Conservation (phyloP, 1,139 yeast species). For the Pneumocystis wakefieldiae region DNA sequence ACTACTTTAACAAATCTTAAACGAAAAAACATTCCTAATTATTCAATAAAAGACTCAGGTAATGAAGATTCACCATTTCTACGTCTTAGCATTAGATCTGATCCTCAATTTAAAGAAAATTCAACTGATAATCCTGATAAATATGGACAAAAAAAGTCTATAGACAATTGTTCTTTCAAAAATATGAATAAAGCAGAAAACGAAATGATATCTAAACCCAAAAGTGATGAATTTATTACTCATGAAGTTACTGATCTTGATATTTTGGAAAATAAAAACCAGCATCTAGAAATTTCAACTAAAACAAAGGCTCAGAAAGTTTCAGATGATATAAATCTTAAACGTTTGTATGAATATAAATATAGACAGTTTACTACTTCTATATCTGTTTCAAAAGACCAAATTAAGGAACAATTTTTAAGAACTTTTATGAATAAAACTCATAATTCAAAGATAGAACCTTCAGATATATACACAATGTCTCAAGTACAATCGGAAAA, state of each 20-base stretch:
- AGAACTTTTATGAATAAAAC: not conserved
- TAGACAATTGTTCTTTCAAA: not conserved
- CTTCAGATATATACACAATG: slow-evolving; percentile 16
- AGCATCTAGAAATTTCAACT: not conserved
- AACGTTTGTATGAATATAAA: not conserved
- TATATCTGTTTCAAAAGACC: not conserved
- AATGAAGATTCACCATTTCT: too few relatives aligned
- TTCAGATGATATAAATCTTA: not conserved
- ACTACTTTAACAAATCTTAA: not conserved
- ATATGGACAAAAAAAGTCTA: not conserved
- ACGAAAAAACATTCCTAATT: not conserved
- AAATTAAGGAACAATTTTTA: not conserved
- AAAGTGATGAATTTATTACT: not conserved
- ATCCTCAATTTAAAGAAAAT: not conserved
- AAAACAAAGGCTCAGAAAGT: not conserved
- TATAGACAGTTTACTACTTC: not conserved
- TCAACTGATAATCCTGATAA: not conserved
- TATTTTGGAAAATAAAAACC: not conserved
- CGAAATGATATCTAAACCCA: not conserved
- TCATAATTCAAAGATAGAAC: not conserved
- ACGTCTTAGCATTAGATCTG: not conserved
- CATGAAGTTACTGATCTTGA: not conserved
- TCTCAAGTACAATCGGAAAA: slow-evolving; percentile 37
- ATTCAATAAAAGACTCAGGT: not conserved
- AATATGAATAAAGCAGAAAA: not conserved